Percentiles rank a stretch among this genome's conserved stretches.
Conservation (phyloP, 352 stramenopile species). For the Achlya hypogyna region DNA sequence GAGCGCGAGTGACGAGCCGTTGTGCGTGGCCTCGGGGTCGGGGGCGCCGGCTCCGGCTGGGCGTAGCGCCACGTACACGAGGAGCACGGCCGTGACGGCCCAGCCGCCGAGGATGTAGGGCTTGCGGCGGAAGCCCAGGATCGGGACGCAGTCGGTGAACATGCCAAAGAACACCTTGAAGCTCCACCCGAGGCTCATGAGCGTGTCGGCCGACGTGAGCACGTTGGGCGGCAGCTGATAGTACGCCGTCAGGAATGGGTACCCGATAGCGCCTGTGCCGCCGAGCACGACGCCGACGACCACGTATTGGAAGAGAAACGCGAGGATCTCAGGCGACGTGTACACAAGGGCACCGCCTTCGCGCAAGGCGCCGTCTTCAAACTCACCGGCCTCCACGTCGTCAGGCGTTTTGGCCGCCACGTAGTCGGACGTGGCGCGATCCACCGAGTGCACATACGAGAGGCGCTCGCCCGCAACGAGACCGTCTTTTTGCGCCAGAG, state of each 20-base stretch:
- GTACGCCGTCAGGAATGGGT: slow-evolving; percentile 42
- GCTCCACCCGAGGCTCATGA: slow-evolving; percentile 37
- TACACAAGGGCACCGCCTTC: slow-evolving; percentile 34
- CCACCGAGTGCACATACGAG: background rate
- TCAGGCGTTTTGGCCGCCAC: slow-evolving; percentile 10
- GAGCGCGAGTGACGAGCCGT: slow-evolving; percentile 11
- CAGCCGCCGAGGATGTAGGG: slow-evolving; percentile 14
- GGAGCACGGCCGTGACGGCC: background rate
- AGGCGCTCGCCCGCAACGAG: background rate
- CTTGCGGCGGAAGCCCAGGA: slow-evolving; percentile 10
- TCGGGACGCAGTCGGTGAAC: slow-evolving; percentile 24
- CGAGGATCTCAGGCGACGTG: slow-evolving; percentile 24
- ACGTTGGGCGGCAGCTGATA: slow-evolving; percentile 35
- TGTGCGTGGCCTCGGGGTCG: background rate
- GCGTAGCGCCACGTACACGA: background rate
- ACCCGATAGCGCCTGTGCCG: slow-evolving; percentile 27
- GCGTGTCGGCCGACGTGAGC: slow-evolving; percentile 30
- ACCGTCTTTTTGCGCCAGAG: background rate
- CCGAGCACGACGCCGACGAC: slow-evolving; percentile 27
- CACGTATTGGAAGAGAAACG: slow-evolving; percentile 25
- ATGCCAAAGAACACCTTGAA: slow-evolving; percentile 25
- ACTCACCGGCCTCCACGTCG: slow-evolving; percentile 21
- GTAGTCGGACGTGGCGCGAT: background rate
- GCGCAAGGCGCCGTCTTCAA: slow-evolving; percentile 54
- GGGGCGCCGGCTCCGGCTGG: background rate